These are phyloP conservation scores for Fusarium veterinarium DNA, from an alignment of 2,329 filamentous ascomycete genomes.

Conservation along the genomic window DNA sequence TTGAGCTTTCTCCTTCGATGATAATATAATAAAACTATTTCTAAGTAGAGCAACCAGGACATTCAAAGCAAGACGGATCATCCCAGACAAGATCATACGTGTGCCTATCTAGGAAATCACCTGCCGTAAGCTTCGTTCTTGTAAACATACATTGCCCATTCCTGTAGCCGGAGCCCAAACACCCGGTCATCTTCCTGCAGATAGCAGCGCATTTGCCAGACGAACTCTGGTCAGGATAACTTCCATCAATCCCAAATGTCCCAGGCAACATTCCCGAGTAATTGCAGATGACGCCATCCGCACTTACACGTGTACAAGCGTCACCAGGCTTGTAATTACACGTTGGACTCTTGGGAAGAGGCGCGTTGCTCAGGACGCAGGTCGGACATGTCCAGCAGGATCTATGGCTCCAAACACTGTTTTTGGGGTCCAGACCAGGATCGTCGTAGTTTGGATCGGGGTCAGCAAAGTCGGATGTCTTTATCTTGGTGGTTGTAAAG, in stretches of 20 bases:
- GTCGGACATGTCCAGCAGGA: conserved; percentile 10
- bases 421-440: background rate
- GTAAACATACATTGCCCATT: background rate
- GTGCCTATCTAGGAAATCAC: background rate
- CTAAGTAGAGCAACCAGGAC: background rate
- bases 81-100: background rate
- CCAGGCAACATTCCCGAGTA: background rate
- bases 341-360: conserved; percentile 2
- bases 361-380: background rate
- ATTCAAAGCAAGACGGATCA: background rate
- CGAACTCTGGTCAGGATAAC: background rate
- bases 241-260: background rate
- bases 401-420: conserved; percentile 9
- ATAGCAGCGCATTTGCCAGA: background rate
- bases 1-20: too few species aligned
- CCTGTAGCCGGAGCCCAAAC: background rate
- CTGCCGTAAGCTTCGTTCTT: background rate
- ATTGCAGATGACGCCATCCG: background rate
- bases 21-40: too few species aligned
- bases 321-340: conserved; percentile 5
- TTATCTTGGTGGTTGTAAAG: background rate
- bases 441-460: background rate
- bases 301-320: background rate
- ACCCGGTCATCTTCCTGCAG: background rate
- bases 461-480: background rate